Evolutionary conservation across 2,329 filamentous ascomycete genomes (phyloP), one percentile per base, ranked within the genome.

Genomic region (Knoxdaviesia capensis): DNA sequence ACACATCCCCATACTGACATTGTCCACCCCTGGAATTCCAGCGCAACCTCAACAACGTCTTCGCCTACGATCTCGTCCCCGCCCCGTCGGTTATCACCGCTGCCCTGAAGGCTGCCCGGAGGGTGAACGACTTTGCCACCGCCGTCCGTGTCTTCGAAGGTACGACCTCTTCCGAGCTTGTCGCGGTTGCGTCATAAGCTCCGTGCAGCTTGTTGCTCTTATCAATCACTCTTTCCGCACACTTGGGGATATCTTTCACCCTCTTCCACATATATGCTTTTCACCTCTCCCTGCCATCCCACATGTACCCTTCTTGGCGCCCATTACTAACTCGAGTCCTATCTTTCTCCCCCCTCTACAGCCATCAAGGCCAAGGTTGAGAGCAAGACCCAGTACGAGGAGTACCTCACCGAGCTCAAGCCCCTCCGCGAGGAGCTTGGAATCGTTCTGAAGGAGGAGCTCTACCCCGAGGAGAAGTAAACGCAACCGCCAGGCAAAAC

Each of bases 321-420:
- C 8, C 28, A 10, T 30, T 8, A 37, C 39, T 41, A 41, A 41
- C 34, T 38, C 20, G 20, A 20, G 20, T 20, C 20, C 20, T 20
- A 39, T 11, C 34, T 37, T 20, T 11, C 11, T 28, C 9, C 31
- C 7, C 30, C 32, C 7, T 35, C n/a, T 44, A 49, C 49, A 94
- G 87, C 88, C 58, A 81, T 98, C 74, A 94, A 94, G 71, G 84
- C 86, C 65, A 98, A 98, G 77, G 90, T 96, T 53, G 90, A 98
- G 76, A 98, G 93, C 77, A 80, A 85, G 65, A 75, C 76, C 57
- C 90, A 98, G 70, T 98, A 98, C 69, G 74, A 94, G 58, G 80
- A 94, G 69, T 94, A 93, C 66, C 77, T 98, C 47, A 72, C 83
- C 58, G 84, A 94, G 69, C 84, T 98, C 53, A 85, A 93, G 71